These are phyloP conservation scores for Raphidocelis subcapitata DNA, from an alignment of 139 green algal genomes.

Conservation along the genomic window DNA sequence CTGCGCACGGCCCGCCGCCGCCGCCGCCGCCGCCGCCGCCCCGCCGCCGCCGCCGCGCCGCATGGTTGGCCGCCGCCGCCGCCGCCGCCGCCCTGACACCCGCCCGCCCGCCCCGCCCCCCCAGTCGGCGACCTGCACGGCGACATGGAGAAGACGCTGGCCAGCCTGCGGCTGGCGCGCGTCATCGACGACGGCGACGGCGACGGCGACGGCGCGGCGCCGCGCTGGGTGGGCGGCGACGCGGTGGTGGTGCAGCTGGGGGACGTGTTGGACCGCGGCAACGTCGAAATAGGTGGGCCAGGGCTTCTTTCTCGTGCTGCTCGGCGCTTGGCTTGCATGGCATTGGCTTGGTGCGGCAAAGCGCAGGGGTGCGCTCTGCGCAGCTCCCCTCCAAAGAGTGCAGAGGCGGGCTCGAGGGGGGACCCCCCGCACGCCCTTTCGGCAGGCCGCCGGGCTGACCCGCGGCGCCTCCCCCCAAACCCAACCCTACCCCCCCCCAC, in stretches of 20 bases:
- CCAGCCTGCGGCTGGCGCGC: constrained; percentile 65
- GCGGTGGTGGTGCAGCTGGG: constrained; percentile 90
- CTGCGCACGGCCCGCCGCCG: too few relatives aligned
- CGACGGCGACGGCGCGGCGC: constrained; percentile 37
- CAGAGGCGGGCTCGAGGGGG: too few relatives aligned
- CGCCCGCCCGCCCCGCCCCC: neutral
- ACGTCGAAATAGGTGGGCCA: constrained; percentile 80
- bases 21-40: too few relatives aligned
- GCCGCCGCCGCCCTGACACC: neutral
- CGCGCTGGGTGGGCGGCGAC: constrained; percentile 77
- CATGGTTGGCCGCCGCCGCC: neutral
- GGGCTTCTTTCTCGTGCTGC: constrained; percentile 1
- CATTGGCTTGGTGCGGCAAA: too few relatives aligned
- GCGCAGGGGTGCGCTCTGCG: too few relatives aligned
- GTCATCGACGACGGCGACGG: constrained; percentile 48
- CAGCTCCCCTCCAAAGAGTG: too few relatives aligned
- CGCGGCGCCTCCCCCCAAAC: too few relatives aligned
- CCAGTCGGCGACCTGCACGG: constrained; percentile 92
- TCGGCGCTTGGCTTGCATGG: neutral
- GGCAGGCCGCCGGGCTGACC: too few relatives aligned
- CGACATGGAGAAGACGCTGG: constrained; percentile 81
- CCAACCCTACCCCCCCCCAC: neutral
- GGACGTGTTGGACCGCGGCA: constrained; percentile 88
- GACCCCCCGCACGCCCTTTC: too few relatives aligned
- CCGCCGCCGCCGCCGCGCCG: too few relatives aligned